Evolutionary conservation across 768 basidiomycete species (phyloP).

Genomic region (Termitomyces sp.): DNA sequence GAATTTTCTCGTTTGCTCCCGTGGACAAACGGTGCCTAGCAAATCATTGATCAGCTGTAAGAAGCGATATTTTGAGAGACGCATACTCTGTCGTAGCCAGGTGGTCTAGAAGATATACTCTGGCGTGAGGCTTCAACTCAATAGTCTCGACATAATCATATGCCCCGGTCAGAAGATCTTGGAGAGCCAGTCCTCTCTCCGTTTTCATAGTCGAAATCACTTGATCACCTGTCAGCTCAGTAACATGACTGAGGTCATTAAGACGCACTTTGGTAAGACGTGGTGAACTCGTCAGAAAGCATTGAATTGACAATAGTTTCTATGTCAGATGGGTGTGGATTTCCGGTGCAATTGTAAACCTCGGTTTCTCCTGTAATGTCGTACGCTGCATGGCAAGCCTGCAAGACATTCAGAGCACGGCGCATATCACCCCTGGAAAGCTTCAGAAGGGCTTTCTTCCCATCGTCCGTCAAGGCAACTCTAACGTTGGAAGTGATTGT

Average conservation of each 20-base stretch:
- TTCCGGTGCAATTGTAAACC: slow-evolving; percentile 96
- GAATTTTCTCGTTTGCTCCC: slow-evolving; percentile 92
- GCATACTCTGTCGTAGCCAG: slow-evolving; percentile 94
- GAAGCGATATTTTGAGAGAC: neutral
- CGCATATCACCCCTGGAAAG: slow-evolving; percentile 99
- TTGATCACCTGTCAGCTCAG: slow-evolving; percentile 25
- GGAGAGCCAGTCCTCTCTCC: slow-evolving; percentile 90
- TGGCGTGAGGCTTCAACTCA: slow-evolving; percentile 81
- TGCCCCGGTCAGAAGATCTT: slow-evolving; percentile 88
- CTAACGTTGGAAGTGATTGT: slow-evolving; percentile 36
- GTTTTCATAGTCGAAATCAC: slow-evolving; percentile 86
- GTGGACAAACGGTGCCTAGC: slow-evolving; percentile 85
- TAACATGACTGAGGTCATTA: neutral
- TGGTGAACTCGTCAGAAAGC: slow-evolving; percentile 95
- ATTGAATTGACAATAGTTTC: slow-evolving; percentile 92
- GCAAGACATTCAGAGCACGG: slow-evolving; percentile 90
- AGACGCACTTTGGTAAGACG: slow-evolving; percentile 72
- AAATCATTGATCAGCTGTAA: neutral
- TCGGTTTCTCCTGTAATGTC: slow-evolving; percentile 84
- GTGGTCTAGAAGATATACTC: slow-evolving; percentile 89
- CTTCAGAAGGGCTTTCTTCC: slow-evolving; percentile 85
- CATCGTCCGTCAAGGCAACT: slow-evolving; percentile 82
- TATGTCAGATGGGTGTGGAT: slow-evolving; percentile 93
- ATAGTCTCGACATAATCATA: slow-evolving; percentile 88
- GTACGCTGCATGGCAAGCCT: slow-evolving; percentile 98